A percentile compares a stretch with the other conserved stretches of the same genome.
phyloP scores from a whole-genome alignment of 2,329 filamentous ascomycete genomes.

The Sclerotinia spermophila region DNA sequence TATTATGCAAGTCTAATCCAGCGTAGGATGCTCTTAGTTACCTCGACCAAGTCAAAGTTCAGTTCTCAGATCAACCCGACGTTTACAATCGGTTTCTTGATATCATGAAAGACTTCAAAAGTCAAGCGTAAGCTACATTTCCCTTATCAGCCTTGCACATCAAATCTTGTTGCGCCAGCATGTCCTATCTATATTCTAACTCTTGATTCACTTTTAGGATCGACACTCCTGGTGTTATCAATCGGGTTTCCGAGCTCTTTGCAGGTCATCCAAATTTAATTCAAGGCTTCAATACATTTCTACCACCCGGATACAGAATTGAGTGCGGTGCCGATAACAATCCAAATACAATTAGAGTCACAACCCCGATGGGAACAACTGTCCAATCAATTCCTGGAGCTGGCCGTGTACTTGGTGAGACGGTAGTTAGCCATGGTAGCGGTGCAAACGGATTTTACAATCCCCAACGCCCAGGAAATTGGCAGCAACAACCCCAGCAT shows the following conservation, averaged over 20 bases:
- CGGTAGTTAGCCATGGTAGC: conserved; percentile 27
- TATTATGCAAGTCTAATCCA: conserved; percentile 20
- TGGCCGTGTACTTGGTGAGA: conserved; percentile 42
- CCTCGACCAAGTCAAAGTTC: conserved; percentile 96
- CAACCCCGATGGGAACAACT: conserved; percentile 95
- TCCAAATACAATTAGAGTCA: conserved; percentile 93
- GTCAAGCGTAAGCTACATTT: conserved; percentile 68
- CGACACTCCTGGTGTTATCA: conserved; percentile 95
- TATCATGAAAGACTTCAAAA: conserved; percentile 99
- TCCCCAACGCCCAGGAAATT: conserved; percentile 42
- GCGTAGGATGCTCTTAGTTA: conserved; percentile 80
- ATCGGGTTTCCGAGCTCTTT: conserved; percentile 91
- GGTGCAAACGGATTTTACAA: conserved; percentile 42
- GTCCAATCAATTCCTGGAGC: conserved; percentile 73
- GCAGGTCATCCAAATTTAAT: conserved; percentile 93
- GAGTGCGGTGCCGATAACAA: conserved; percentile 93
- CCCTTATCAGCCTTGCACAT: neutral
- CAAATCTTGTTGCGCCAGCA: conserved; percentile 32
- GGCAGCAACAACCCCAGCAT: conserved; percentile 54
- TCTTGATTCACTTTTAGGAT: conserved; percentile 53
- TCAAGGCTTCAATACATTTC: conserved; percentile 96
- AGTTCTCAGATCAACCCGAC: conserved; percentile 93
- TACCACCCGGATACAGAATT: conserved; percentile 92
- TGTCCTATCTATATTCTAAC: neutral
- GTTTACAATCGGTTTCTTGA: conserved; percentile 97